Evolutionary conservation across 345 rosid species (phyloP).

Genomic region (Microcos paniculata): DNA sequence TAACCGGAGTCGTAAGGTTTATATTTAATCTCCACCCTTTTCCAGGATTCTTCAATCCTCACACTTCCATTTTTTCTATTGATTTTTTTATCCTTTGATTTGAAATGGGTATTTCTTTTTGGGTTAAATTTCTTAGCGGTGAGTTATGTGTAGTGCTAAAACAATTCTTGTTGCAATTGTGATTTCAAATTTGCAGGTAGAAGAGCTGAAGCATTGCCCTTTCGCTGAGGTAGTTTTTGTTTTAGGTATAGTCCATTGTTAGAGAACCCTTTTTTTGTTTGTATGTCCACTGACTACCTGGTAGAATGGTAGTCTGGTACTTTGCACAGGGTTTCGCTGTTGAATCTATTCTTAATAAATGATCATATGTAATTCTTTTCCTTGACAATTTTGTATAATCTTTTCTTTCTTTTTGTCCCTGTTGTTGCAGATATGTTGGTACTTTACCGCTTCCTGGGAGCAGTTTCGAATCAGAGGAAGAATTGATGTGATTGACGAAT

Average conservation of each 20-base stretch:
- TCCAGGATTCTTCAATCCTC: background rate
- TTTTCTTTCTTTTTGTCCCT: background rate
- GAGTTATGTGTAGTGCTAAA: background rate
- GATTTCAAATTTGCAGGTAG: constrained; percentile 49
- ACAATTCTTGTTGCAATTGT: background rate
- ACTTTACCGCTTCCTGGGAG: constrained; percentile 87
- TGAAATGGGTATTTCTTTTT: background rate
- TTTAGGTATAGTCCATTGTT: constrained; percentile 2
- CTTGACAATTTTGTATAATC: background rate
- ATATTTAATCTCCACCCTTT: background rate
- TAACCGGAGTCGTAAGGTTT: constrained; percentile 66
- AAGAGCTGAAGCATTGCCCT: constrained; percentile 77
- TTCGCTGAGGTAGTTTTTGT: constrained; percentile 67
- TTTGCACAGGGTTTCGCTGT: background rate
- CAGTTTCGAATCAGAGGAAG: constrained; percentile 84
- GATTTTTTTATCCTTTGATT: no score
- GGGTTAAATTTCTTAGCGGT: background rate
- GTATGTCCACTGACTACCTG: background rate
- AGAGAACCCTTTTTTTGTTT: background rate
- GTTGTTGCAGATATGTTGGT: constrained; percentile 84
- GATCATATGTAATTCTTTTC: background rate
- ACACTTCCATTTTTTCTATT: background rate
- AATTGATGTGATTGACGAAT: constrained; percentile 67
- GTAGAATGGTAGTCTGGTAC: background rate
- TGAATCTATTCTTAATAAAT: background rate